Conservation (phyloP, 2,329 filamentous ascomycete genomes). For the Apiospora phragmitis region DNA sequence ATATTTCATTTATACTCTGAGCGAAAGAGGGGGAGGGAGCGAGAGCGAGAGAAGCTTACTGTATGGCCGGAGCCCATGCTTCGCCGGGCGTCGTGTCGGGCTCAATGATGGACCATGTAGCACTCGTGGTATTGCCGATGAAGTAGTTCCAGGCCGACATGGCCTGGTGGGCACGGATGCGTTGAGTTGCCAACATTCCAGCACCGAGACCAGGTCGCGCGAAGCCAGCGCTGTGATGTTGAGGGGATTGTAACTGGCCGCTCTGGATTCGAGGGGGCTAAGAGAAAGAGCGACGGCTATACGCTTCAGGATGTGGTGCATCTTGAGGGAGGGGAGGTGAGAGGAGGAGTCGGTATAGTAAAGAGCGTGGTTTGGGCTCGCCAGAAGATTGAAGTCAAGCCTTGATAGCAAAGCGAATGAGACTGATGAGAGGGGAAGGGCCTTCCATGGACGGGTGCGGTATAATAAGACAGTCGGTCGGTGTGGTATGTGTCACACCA, state of each 20-base stretch:
- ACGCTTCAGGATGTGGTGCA: background rate
- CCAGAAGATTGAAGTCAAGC: too few relatives aligned
- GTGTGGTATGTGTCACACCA: background rate
- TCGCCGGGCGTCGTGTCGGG: slow-evolving; percentile 32
- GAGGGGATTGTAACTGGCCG: slow-evolving; percentile 12
- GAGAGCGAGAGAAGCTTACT: too few relatives aligned
- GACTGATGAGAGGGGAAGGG: background rate
- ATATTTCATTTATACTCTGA: too few relatives aligned
- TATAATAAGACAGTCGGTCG: background rate
- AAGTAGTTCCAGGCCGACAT: slow-evolving; percentile 32
- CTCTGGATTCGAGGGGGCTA: background rate
- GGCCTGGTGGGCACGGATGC: slow-evolving; percentile 24
- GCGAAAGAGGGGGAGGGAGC: too few relatives aligned
- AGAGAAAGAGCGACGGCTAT: background rate
- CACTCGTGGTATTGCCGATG: slow-evolving; percentile 28
- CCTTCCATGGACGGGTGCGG: background rate
- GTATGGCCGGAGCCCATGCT: slow-evolving; percentile 34
- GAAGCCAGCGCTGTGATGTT: slow-evolving; percentile 32
- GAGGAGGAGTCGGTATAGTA: background rate
- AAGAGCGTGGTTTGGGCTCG: too few relatives aligned
- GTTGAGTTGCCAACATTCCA: slow-evolving; percentile 32
- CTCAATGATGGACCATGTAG: slow-evolving; percentile 33
- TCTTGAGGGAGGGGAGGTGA: too few relatives aligned
- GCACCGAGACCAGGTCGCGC: slow-evolving; percentile 26
- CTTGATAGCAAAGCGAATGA: background rate